These are phyloP conservation scores for Hypericum androsaemum DNA, from an alignment of 345 rosid genomes.

Conservation along the genomic window DNA sequence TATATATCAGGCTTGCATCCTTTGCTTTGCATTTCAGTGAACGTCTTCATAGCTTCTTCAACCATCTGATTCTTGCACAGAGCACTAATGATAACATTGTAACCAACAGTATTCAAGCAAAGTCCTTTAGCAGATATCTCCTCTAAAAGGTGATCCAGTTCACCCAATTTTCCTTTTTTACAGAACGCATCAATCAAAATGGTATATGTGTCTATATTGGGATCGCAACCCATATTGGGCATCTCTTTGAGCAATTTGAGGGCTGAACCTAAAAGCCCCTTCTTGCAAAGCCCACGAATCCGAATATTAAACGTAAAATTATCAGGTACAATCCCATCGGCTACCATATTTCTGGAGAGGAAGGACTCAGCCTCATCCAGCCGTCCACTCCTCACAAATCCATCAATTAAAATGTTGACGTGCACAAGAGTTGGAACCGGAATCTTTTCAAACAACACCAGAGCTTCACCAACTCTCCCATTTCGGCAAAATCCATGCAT, in stretches of 20 bases:
- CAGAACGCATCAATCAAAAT: conserved; percentile 56
- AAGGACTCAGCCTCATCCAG: conserved; percentile 56
- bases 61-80: conserved; percentile 48
- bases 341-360: conserved; percentile 30
- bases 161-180: conserved; percentile 49
- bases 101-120: conserved; percentile 62
- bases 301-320: conserved; percentile 54
- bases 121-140: conserved; percentile 51
- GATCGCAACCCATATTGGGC: conserved; percentile 44
- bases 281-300: conserved; percentile 60
- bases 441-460: conserved; percentile 38
- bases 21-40: conserved; percentile 53
- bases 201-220: conserved; percentile 54
- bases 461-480: conserved; percentile 66
- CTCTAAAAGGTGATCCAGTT: conserved; percentile 33
- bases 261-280: conserved; percentile 53
- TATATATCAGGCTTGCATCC: conserved; percentile 75
- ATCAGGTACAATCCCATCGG: conserved; percentile 36
- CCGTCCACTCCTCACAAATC: conserved; percentile 46
- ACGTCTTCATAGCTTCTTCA: conserved; percentile 40
- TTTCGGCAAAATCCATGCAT: conserved; percentile 56
- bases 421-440: conserved; percentile 38
- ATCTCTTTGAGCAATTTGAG: conserved; percentile 42
- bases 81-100: conserved; percentile 54
- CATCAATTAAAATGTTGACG: conserved; percentile 61